Base-by-base conservation (phyloP, 129 eudicot species). In the Ambrosia artemisiifolia region DNA sequence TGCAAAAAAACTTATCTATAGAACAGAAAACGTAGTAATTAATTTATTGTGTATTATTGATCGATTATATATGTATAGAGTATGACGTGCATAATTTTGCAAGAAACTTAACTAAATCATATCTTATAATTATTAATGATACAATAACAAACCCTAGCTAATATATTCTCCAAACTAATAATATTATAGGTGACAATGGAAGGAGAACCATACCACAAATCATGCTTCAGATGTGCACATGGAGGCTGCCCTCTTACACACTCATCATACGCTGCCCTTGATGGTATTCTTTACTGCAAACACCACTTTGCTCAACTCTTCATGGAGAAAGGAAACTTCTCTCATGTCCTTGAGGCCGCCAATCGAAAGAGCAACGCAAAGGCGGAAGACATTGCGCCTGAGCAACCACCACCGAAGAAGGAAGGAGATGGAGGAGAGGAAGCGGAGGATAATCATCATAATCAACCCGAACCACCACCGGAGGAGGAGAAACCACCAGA, bases 221-320 rank as follows among this genome's bases (percentile, higher is more conserved):
- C 83, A 68, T 92, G 98, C 82, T 92, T 92, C 87, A 92, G 82
- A 83, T 92, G 98, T 82, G 98, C 98, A 34, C 95, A 87, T 78
- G 98, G 96, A 64, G 98, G 98, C 3, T 92, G 98, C 66, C 88
- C 89, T 17, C 96, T 92, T 14, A 92, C 98, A 53, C 98, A 92
- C 76, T 87, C 98, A 69, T 86, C 96, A 11, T 92, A 92, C 73
- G 98, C 98, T 78, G 88, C 98, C 6, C 87, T 92, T 34, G 89
- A 92, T 68, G 96, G 98, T 14, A 64, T 89, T 67, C 90, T 92
- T 17, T 92, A 92, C 78, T 92, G 98, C 82, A 92, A 89, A 83
- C 86, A 78, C 69, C 98, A 92, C 66, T 92, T 92, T 74, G 88
- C 87, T 69, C 98, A 92, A 79, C 95, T 92, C 70, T 92, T 92